phyloP scores from a whole-genome alignment of 108 stramenopile species.

The Chaetoceros tenuissimus region DNA sequence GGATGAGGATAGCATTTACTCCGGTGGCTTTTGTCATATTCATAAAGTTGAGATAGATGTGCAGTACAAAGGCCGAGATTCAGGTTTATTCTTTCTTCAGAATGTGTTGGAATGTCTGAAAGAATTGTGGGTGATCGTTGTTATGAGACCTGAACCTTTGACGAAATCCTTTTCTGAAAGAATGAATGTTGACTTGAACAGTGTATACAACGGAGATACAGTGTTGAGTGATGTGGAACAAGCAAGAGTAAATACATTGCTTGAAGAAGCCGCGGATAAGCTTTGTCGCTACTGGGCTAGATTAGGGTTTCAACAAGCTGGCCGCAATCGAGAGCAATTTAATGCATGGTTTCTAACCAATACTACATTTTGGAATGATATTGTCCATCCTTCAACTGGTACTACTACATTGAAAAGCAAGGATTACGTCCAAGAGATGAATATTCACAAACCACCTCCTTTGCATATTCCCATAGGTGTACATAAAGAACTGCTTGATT shows the following conservation, averaged over 20 bases:
- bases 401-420: not conserved
- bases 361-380: not conserved
- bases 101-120: not conserved
- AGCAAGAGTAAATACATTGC: not conserved
- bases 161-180: not conserved
- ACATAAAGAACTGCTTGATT: too few species aligned
- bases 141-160: not conserved
- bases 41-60: not conserved
- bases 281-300: slow-evolving; percentile 1
- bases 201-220: too few species aligned
- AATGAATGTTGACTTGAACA: too few species aligned
- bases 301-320: slow-evolving; percentile 2
- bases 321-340: not conserved
- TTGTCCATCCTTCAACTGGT: not conserved
- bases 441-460: too few species aligned
- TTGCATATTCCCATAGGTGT: too few species aligned
- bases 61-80: slow-evolving; percentile 1
- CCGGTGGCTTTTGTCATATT: not conserved
- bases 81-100: not conserved
- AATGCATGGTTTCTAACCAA: not conserved
- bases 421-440: too few species aligned
- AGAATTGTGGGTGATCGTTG: not conserved
- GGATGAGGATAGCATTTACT: not conserved
- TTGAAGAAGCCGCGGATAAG: not conserved
- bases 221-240: too few species aligned